Percentiles rank a stretch among this genome's conserved stretches.
Evolutionary conservation across 2,329 filamentous ascomycete genomes (phyloP).

Genomic region (Teratosphaeria nubilosa): DNA sequence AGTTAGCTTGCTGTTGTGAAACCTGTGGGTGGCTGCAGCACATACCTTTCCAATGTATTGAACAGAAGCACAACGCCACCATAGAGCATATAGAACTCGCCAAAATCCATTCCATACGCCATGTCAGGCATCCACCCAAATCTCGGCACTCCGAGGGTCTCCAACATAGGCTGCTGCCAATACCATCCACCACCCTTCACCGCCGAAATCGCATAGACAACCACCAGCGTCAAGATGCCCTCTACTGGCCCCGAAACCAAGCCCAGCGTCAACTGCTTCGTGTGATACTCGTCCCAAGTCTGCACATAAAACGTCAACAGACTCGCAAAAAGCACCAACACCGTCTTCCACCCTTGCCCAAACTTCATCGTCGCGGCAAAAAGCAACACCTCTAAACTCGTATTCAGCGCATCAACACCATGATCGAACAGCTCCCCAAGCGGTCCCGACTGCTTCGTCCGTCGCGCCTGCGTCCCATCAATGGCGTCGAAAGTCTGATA

Average conservation of each 20-base stretch:
- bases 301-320: conserved; percentile 96
- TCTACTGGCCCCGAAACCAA: conserved; percentile 91
- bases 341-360: conserved; percentile 83
- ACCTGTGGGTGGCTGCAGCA: not conserved
- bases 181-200: conserved; percentile 80
- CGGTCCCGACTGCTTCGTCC: conserved; percentile 85
- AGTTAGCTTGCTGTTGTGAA: not conserved
- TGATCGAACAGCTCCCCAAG: conserved; percentile 96
- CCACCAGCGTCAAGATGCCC: conserved; percentile 73
- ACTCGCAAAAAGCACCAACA: conserved; percentile 59
- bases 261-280: conserved; percentile 85
- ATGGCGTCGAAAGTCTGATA: conserved; percentile 99
- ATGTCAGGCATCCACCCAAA: conserved; percentile 54
- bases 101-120: conserved; percentile 74
- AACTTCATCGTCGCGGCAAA: conserved; percentile 90
- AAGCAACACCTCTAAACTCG: conserved; percentile 81
- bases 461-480: conserved; percentile 85
- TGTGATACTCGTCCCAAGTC: conserved; percentile 99
- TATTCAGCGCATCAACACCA: conserved; percentile 93
- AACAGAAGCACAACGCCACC: conserved; percentile 70
- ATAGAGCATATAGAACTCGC: conserved; percentile 86
- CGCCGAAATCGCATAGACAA: conserved; percentile 75
- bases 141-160: conserved; percentile 58
- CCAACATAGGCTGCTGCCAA: conserved; percentile 78
- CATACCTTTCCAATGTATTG: conserved; percentile 65